Base-by-base conservation (phyloP, 306 rosid species). In the Potentilla sterilis region DNA sequence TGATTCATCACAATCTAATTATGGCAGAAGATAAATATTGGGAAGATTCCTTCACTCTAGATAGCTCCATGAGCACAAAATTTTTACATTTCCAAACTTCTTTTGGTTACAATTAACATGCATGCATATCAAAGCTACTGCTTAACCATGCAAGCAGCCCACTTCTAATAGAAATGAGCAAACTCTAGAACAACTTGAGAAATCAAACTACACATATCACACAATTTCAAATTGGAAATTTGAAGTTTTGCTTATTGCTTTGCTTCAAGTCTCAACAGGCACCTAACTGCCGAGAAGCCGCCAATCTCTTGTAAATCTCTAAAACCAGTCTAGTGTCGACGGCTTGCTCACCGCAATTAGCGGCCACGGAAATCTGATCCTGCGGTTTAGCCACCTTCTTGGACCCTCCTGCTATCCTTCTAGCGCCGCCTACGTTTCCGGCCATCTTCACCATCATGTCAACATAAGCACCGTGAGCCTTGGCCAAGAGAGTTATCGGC, bases 301-400 rank as follows among this genome's bases (percentile, higher is more conserved):
- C 81, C 34, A 80, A 37, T 47, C 86, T 82, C 77, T 82, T 82
- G 67, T 82, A 85, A 32, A 82, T 70, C 76, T 80, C 85, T 81
- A 80, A 34, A 63, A 85, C 79, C 74, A 85, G 64, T 21, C 44
- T 80, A 8, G 63, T 38, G 11, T 82, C 86, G 24, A 85, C 77
- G 16, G 75, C 68, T 24, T 85, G 81, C 0, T 72, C 78, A 1
- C 82, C 82, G 51, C 70, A 32, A 77, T 62, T 38, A 58, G 24
- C 79, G 7, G 28, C 69, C 68, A 67, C 7, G 1, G 85, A 61
- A 74, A 77, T 57, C 38, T 75, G 75, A 44, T 72, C 72, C 2
- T 74, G 44, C 1, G 63, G 55, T 72, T 85, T 82, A 1, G 83
- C 73, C 9, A 80, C 77, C 70, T 64, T 83, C 71, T 70, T 80